Conservation (phyloP, 345 rosid species). For the Pistacia vera region DNA sequence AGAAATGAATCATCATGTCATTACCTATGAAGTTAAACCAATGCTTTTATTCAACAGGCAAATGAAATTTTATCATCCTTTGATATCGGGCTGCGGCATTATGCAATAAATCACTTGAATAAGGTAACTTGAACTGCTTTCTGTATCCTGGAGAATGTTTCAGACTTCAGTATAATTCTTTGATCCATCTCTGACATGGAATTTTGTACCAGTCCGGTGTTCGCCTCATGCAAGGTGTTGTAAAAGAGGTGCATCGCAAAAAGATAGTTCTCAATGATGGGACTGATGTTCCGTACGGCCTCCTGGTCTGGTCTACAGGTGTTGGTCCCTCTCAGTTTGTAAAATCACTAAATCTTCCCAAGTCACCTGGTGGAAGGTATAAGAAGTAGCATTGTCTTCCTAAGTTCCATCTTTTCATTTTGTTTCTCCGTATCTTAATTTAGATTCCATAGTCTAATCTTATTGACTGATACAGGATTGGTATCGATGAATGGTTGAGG, state of each 20-base stretch:
- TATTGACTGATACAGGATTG: slow-evolving; percentile 44
- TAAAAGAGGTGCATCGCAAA: slow-evolving; percentile 57
- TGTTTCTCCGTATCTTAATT: background rate
- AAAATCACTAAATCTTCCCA: slow-evolving; percentile 55
- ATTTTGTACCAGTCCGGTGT: slow-evolving; percentile 48
- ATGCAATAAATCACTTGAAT: slow-evolving; percentile 66
- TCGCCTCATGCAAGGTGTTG: slow-evolving; percentile 50
- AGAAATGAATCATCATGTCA: background rate
- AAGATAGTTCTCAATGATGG: slow-evolving; percentile 61
- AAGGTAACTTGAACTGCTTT: slow-evolving; percentile 40
- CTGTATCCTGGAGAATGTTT: background rate
- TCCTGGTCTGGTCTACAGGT: slow-evolving; percentile 93
- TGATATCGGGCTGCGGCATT: slow-evolving; percentile 63
- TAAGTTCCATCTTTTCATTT: background rate
- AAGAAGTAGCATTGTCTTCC: background rate
- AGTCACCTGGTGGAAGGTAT: slow-evolving; percentile 74
- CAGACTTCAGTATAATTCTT: background rate
- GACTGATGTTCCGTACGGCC: slow-evolving; percentile 74
- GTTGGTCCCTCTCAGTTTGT: slow-evolving; percentile 80
- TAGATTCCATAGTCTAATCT: background rate
- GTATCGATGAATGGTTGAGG: slow-evolving; percentile 63
- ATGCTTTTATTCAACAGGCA: slow-evolving; percentile 50
- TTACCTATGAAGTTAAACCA: background rate
- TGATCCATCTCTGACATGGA: slow-evolving; percentile 12
- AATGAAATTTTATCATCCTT: slow-evolving; percentile 82